Base-by-base conservation (phyloP, 768 basidiomycete genomes). In the Phaffia australis region DNA sequence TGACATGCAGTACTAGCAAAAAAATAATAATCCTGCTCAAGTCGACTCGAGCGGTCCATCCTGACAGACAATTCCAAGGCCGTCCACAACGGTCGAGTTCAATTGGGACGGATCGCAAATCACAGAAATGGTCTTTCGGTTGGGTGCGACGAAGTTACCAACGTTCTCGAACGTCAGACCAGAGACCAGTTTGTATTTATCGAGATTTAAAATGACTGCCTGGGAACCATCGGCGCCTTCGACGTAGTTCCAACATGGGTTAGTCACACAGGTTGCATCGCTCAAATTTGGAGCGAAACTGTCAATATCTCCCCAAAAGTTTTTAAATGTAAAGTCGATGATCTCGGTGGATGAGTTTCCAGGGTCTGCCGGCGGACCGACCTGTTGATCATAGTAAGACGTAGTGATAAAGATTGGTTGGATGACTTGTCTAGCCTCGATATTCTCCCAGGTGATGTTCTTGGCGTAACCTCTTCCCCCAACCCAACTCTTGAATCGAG, bases 231-330 rank as follows among this genome's bases (percentile, higher is more conserved):
- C 59, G 46, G 59, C 59, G 42, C 30, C 59, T 29, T 46, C 32
- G 7, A 60, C 59, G 42, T 60, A 60, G 47, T 60, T 60, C 42
- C 42, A 47, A 27, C 42, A 60, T 18, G 59, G 59, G 14, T 60
- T 15, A 9, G 42, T 60, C 23, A 60, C 42, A 46, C 59, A 60
- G 11, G 59, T 60, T 19, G 11, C 4, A 49, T 47, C 59, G 18
- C 15, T 25, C 8, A 60, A 49, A 7, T 60, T 47, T 23, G 59
- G 42, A 35, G 59, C 59, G 23, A 14, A 49, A 23, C 25, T 27
- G 59, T 60, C 59, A 15, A 60, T 47, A 49, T 47, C 59, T 21
- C 59, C 59, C 42, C 59, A 47, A 49, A 60, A 60, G 59, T 60
- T 60, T 7, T 32, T 32, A 46, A 60, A 60, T 2, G 42, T 60